Evolutionary conservation across 2,329 filamentous ascomycete genomes (phyloP), one percentile per base, ranked within the genome.

Genomic region (Monilinia laxa): DNA sequence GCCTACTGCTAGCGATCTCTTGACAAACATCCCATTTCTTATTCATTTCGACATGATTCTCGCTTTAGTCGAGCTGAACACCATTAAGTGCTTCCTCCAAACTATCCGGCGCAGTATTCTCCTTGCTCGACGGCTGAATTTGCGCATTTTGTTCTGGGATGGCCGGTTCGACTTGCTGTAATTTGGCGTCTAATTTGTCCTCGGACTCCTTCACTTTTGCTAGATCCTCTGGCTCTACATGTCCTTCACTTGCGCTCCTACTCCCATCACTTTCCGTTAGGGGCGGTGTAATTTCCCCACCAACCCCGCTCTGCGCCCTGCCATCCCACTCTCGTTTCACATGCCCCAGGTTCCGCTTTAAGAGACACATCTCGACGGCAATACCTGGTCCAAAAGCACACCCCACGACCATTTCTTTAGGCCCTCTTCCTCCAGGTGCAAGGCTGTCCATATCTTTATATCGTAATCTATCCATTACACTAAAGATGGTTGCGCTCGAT

Each of bases 361-460:
- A 76, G 78, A 90, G 81, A 74, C 85, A 87, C 84, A 88, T 88
- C 78, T 91, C 88, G 40, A 90, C 82, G 6, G 84, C 77, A 70
- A 91, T 86, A 0, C 89, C 89, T 0, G 89, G 89, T 0, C 89
- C 89, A 73, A 91, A 91, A 2, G 88, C 88, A 70, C 87, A 88
- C 1, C 85, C 87, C 1, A 90, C 82, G 6, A 91, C 82, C 67
- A 86, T 84, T 57, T 90, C 85, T 47, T 82, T 81, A 0, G 58
- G 58, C 71, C 63, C 77, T 76, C 78, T 78, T 2, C 82, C 83
- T 1, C 75, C 81, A 0, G 84, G 84, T 0, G 84, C 83, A 10
- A 84, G 62, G 4, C 78, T 79, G 67, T 87, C 85, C 85, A 88
- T 88, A 12, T 87, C 84, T 71, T 85, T 85, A 28, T 79, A 75